Percentiles rank a stretch among this genome's conserved stretches.
Conservation (phyloP, 208 protist genomes). For the Phytomonas serpens region DNA sequence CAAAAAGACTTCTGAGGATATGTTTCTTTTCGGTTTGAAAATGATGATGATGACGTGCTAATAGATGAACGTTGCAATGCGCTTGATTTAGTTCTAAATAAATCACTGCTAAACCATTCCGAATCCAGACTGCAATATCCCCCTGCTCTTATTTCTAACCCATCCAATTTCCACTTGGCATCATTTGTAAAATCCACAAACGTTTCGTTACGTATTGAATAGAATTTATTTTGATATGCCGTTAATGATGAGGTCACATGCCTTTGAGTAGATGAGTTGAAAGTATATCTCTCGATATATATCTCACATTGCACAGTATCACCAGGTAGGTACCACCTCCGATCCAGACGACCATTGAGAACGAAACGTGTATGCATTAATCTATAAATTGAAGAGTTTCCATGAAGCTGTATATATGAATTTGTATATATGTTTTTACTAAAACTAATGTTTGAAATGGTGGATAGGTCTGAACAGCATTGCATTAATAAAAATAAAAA, state of each 20-base stretch:
- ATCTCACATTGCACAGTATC: not conserved
- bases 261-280: not conserved
- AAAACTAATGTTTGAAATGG: not conserved
- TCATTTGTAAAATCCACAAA: not conserved
- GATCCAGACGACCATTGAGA: not conserved
- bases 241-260: not conserved
- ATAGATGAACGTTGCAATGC: not conserved
- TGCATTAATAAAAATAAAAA: not conserved
- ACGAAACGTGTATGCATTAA: conserved; percentile 1
- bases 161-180: not conserved
- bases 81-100: not conserved
- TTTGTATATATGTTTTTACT: not conserved
- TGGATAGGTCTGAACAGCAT: not conserved
- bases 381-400: not conserved
- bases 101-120: not conserved
- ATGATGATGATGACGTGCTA: not conserved
- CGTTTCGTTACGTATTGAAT: not conserved
- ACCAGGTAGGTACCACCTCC: not conserved
- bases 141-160: not conserved
- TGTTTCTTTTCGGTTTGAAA: not conserved
- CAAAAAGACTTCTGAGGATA: not conserved
- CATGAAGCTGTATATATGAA: not conserved
- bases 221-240: not conserved
- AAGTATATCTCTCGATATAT: not conserved
- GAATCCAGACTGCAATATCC: not conserved